Conservation (phyloP, 495 filamentous ascomycete species). For the Daldinia concentrica region DNA sequence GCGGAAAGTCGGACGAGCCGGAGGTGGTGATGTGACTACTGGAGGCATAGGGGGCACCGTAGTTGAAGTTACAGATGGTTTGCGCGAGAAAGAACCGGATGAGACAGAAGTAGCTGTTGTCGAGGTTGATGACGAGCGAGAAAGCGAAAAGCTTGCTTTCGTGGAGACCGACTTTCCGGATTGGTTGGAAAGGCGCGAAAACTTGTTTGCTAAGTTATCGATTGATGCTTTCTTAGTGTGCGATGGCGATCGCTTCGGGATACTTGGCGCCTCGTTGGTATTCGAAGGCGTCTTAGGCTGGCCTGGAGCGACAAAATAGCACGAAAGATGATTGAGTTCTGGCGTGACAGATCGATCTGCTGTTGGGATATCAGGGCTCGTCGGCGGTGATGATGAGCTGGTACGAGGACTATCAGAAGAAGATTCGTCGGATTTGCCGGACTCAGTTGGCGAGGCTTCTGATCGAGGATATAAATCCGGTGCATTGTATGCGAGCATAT, state of each 20-base stretch:
- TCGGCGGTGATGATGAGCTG: conserved; percentile 65
- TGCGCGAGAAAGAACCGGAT: conserved; percentile 49
- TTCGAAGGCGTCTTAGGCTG: conserved; percentile 46
- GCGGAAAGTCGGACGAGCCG: conserved; percentile 46
- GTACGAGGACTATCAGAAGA: conserved; percentile 68
- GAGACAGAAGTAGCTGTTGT: conserved; percentile 55
- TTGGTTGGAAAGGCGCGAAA: conserved; percentile 60
- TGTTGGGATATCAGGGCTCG: conserved; percentile 79
- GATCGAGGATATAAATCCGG: conserved; percentile 73
- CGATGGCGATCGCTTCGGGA: conserved; percentile 79
- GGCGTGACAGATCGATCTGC: conserved; percentile 65
- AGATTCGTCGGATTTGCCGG: conserved; percentile 64
- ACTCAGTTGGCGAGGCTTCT: conserved; percentile 64
- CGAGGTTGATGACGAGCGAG: conserved; percentile 58
- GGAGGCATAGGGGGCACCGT: conserved; percentile 28
- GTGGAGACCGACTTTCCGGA: conserved; percentile 54
- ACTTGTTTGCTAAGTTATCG: conserved; percentile 69
- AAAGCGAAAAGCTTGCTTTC: conserved; percentile 58
- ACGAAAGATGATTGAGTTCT: conserved; percentile 80
- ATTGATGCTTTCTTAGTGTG: conserved; percentile 78
- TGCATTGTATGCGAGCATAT: conserved; percentile 93
- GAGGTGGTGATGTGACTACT: conserved; percentile 48
- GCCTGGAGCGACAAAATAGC: conserved; percentile 73
- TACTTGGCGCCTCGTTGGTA: conserved; percentile 64
- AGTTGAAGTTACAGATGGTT: conserved; percentile 41